A percentile compares a stretch with the other conserved stretches of the same genome.
phyloP scores from a whole-genome alignment of 805 yeast species.

The Candida andamanensis region DNA sequence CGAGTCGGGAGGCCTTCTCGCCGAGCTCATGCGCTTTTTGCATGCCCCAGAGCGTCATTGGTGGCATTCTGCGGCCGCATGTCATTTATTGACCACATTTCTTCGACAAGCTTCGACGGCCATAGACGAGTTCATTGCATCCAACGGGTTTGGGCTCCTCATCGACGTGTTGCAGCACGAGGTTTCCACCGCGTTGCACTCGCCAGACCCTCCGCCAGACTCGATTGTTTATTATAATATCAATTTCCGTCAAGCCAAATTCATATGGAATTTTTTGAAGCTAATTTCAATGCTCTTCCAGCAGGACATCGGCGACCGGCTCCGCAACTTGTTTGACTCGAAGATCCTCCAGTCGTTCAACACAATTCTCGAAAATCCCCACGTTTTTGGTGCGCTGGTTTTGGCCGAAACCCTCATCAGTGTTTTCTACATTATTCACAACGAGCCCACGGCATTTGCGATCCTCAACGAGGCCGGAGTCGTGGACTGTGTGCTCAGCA shows the following conservation, averaged over 20 bases:
- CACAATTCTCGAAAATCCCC: conserved; percentile 50
- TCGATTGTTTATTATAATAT: conserved; percentile 48
- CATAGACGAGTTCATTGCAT: conserved; percentile 57
- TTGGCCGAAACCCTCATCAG: conserved; percentile 58
- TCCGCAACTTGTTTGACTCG: conserved; percentile 82
- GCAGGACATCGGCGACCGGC: conserved; percentile 76
- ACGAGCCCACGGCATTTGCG: conserved; percentile 85
- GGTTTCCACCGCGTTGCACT: conserved; percentile 55
- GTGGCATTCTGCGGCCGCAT: conserved; percentile 58
- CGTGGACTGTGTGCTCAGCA: conserved; percentile 57
- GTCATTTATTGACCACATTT: conserved; percentile 49
- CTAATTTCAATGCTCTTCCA: conserved; percentile 59
- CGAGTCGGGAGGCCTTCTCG: conserved; percentile 71
- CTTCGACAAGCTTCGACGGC: conserved; percentile 43
- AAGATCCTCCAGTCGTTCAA: conserved; percentile 62
- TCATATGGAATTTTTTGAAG: conserved; percentile 47
- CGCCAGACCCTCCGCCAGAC: conserved; percentile 59
- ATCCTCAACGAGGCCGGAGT: conserved; percentile 75
- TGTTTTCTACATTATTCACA: conserved; percentile 69
- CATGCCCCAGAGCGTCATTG: conserved; percentile 46
- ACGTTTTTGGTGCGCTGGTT: conserved; percentile 62
- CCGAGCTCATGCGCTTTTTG: conserved; percentile 59
- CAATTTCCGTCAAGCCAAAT: conserved; percentile 54
- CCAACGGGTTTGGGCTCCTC: conserved; percentile 60
- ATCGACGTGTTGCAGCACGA: conserved; percentile 60